phyloP scores from a whole-genome alignment of 495 filamentous ascomycete species.

The Zalerion maritima region DNA sequence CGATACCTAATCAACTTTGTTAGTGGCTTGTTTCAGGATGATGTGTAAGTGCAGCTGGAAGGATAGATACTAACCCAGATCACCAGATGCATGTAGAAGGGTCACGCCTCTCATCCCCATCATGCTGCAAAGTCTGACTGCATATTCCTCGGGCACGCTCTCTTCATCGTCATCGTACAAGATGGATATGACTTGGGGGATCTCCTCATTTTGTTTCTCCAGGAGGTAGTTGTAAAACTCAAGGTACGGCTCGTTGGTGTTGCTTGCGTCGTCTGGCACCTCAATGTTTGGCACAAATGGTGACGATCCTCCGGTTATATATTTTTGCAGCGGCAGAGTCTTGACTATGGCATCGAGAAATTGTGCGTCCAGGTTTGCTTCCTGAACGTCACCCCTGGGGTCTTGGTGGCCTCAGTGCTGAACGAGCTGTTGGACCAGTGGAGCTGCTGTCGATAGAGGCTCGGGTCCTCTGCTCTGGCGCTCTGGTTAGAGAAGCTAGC shows the following conservation, averaged over 20 bases:
- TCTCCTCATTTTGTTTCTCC: constrained; percentile 20
- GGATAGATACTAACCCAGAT: too few species aligned
- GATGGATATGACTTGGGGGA: constrained; percentile 64
- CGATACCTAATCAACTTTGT: too few species aligned
- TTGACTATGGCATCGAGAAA: constrained; percentile 44
- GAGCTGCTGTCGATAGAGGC: constrained; percentile 10
- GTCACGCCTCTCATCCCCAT: constrained; percentile 65
- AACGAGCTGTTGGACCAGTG: constrained; percentile 4
- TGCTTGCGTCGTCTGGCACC: constrained; percentile 32
- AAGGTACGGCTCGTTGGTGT: constrained; percentile 66
- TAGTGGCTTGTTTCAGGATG: too few species aligned
- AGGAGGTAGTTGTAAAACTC: constrained; percentile 47
- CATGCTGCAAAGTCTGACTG: constrained; percentile 55
- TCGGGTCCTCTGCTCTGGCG: constrained; percentile 14
- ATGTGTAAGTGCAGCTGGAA: too few species aligned
- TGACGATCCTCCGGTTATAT: constrained; percentile 43
- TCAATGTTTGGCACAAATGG: constrained; percentile 48
- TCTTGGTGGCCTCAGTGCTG: constrained; percentile 30
- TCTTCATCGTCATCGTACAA: constrained; percentile 77
- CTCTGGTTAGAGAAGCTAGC: constrained; percentile 39
- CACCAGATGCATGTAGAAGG: constrained; percentile 56
- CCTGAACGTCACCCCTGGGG: constrained; percentile 30
- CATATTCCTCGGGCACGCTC: constrained; percentile 53
- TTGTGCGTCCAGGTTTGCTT: constrained; percentile 69
- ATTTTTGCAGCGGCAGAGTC: constrained; percentile 41